phyloP scores from a whole-genome alignment of 345 rosid species.

The Viola odorata region DNA sequence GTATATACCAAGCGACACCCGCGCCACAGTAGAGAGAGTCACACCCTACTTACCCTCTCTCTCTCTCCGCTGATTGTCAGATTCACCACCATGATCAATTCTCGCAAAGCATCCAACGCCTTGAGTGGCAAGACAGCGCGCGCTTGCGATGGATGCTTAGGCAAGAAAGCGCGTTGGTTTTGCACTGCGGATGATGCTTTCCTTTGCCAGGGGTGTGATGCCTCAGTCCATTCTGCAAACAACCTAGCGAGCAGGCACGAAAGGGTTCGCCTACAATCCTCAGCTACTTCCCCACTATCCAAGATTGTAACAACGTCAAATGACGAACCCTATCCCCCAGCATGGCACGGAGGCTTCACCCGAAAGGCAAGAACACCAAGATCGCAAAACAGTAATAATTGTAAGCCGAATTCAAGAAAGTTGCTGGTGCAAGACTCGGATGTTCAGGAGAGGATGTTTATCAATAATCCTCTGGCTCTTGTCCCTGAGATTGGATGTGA shows the following conservation, averaged over 20 bases:
- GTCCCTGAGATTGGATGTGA: conserved; percentile 49
- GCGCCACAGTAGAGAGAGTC: too few species aligned
- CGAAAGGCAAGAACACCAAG: conserved; percentile 52
- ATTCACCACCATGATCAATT: conserved; percentile 6
- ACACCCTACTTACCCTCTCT: too few species aligned
- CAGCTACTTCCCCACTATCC: conserved; percentile 13
- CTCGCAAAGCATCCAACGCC: conserved; percentile 14
- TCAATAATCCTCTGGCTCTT: conserved; percentile 19
- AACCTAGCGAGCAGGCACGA: conserved; percentile 55
- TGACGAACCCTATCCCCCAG: conserved; percentile 14
- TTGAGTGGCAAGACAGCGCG: conserved; percentile 30
- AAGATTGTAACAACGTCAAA: neutral
- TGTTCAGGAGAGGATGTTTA: conserved; percentile 9
- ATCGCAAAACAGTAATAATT: conserved; percentile 12
- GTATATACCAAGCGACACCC: conserved; percentile 4
- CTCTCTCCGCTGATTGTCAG: too few species aligned
- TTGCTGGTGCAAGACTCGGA: conserved; percentile 2
- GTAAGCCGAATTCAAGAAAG: neutral
- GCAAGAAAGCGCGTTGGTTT: conserved; percentile 48
- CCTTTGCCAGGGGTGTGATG: conserved; percentile 62
- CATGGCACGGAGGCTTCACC: conserved; percentile 54
- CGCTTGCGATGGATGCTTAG: conserved; percentile 23
- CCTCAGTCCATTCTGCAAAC: conserved; percentile 62
- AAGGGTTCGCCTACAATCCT: conserved; percentile 37
- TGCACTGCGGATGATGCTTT: conserved; percentile 66